phyloP scores from a whole-genome alignment of 2,329 filamentous ascomycete species.

The Fusarium virguliforme region DNA sequence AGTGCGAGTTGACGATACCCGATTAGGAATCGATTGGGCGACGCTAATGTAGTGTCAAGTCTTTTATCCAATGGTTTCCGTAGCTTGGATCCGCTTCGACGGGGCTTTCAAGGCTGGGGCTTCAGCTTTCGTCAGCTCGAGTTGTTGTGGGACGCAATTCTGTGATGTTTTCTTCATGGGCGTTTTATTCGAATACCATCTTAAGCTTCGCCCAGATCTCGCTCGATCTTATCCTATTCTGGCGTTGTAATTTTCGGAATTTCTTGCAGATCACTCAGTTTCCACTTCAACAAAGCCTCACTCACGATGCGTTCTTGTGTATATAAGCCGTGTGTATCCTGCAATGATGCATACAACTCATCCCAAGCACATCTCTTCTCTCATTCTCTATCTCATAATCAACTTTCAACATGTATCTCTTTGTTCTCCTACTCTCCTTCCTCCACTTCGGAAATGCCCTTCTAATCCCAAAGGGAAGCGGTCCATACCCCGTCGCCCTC shows the following conservation, averaged over 20 bases:
- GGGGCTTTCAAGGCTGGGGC: background rate
- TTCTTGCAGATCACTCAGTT: background rate
- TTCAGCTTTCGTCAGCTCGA: conserved; percentile 14
- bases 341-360: background rate
- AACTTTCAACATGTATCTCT: conserved; percentile 40
- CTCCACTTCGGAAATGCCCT: conserved; percentile 44
- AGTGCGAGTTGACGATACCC: conserved; percentile 24
- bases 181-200: background rate
- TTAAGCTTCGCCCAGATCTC: conserved; percentile 12
- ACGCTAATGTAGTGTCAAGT: conserved; percentile 28
- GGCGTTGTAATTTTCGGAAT: conserved; percentile 1
- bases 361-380: background rate
- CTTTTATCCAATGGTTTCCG: conserved; percentile 14
- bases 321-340: conserved; percentile 7
- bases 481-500: conserved; percentile 53
- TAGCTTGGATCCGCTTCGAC: background rate
- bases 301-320: background rate
- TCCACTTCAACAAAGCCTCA: background rate
- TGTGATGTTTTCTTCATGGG: background rate
- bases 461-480: conserved; percentile 51
- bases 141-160: background rate
- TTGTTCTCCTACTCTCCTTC: conserved; percentile 29
- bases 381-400: background rate
- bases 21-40: conserved; percentile 44
- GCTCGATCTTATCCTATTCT: conserved; percentile 30